Conservation (phyloP, 2,329 filamentous ascomycete species). For the Dactylellina sp. region DNA sequence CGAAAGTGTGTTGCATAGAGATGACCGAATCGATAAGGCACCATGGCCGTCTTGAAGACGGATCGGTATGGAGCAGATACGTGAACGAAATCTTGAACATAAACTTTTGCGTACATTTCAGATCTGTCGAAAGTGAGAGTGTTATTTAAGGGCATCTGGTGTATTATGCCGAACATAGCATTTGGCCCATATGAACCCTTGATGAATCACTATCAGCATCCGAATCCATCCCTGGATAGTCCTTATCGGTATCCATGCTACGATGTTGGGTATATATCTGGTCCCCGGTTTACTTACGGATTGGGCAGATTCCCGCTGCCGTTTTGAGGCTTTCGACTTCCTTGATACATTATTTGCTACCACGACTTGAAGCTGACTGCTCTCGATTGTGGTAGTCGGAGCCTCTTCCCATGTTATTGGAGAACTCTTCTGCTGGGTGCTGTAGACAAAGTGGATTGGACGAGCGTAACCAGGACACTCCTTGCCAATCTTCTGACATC, state of each 20-base stretch:
- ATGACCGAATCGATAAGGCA: conserved; percentile 51
- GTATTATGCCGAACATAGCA: conserved; percentile 3
- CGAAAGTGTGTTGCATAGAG: conserved; percentile 53
- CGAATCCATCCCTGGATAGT: neutral
- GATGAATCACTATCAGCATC: conserved; percentile 1
- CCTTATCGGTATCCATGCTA: conserved; percentile 8
- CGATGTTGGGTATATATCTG: neutral
- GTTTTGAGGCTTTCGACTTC: conserved; percentile 21
- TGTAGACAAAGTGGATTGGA: conserved; percentile 46
- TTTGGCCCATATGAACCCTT: conserved; percentile 2
- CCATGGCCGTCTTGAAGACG: conserved; percentile 53
- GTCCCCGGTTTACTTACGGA: conserved; percentile 53
- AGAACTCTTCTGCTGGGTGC: conserved; percentile 43
- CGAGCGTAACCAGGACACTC: conserved; percentile 51
- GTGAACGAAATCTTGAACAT: conserved; percentile 54
- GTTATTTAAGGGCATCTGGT: conserved; percentile 30
- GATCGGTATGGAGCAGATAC: conserved; percentile 49
- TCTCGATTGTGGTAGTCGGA: conserved; percentile 50
- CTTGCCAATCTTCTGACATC: conserved; percentile 54
- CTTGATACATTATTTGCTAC: conserved; percentile 26
- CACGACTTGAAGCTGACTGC: conserved; percentile 42
- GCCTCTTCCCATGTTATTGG: conserved; percentile 51
- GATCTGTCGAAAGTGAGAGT: conserved; percentile 47
- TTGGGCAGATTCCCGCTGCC: conserved; percentile 14
- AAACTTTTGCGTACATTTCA: conserved; percentile 47